phyloP scores from a whole-genome alignment of 306 rosid genomes.

The Vicia sativa region DNA sequence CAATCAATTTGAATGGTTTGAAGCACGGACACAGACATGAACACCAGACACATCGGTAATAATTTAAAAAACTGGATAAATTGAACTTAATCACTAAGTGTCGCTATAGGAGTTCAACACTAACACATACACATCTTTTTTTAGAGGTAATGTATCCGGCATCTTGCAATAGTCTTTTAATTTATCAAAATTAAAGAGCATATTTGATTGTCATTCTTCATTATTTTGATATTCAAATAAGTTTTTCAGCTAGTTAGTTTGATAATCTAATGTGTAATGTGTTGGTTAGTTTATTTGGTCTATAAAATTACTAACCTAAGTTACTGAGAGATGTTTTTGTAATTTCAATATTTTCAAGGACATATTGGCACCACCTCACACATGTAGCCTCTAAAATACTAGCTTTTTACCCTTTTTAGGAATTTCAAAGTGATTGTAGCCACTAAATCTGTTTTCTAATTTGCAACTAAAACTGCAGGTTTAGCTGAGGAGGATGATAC shows the following conservation, averaged over 20 bases:
- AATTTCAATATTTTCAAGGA: background rate
- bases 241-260: background rate
- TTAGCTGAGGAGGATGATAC: conserved; percentile 60
- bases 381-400: background rate
- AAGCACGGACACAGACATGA: too few species aligned
- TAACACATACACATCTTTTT: too few species aligned
- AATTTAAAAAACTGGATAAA: too few species aligned
- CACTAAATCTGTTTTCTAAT: conserved; percentile 2
- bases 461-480: conserved; percentile 49
- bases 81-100: too few species aligned
- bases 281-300: background rate
- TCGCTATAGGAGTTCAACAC: too few species aligned
- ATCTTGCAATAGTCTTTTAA: background rate
- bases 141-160: background rate
- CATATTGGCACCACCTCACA: background rate
- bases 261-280: background rate
- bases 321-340: background rate
- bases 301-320: background rate
- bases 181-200: background rate
- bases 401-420: background rate
- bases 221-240: background rate
- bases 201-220: background rate
- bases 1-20: background rate
- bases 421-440: conserved; percentile 15
- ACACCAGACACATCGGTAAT: too few species aligned